These are phyloP conservation scores for Trichoderma asperellum DNA, from an alignment of 2,329 filamentous ascomycete genomes.

Conservation along the genomic window DNA sequence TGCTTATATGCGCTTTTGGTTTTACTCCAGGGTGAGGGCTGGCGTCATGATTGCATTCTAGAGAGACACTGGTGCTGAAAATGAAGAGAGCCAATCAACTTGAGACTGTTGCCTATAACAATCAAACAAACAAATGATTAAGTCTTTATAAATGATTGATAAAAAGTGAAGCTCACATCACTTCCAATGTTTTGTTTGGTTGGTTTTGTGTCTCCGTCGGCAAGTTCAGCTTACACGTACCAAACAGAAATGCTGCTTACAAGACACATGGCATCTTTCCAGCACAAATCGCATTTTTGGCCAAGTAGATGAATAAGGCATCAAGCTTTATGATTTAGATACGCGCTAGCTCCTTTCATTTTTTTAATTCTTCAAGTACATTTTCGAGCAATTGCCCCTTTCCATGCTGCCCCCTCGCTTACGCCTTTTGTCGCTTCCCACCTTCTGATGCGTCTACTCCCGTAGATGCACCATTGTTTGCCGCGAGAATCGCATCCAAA, in stretches of 20 bases:
- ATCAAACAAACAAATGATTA: neutral
- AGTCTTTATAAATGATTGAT: neutral
- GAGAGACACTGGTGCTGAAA: neutral
- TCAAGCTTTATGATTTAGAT: neutral
- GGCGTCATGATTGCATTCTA: neutral
- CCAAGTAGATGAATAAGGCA: neutral
- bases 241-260: neutral
- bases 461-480: constrained; percentile 37
- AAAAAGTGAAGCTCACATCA: neutral
- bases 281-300: neutral
- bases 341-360: neutral
- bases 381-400: neutral
- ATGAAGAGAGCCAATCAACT: neutral
- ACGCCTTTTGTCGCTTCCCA: constrained; percentile 54
- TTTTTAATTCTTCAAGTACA: neutral
- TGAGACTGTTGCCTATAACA: neutral
- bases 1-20: neutral
- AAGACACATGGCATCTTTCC: neutral
- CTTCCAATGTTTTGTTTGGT: neutral
- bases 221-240: neutral
- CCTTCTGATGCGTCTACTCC: constrained; percentile 43
- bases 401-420: constrained; percentile 10
- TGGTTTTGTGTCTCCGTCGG: neutral
- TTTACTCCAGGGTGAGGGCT: neutral
- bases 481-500: constrained; percentile 53